A percentile compares a stretch with the other conserved stretches of the same genome.
phyloP scores from a whole-genome alignment of 1,139 yeast species.

The Yamadazyma mexicana region DNA sequence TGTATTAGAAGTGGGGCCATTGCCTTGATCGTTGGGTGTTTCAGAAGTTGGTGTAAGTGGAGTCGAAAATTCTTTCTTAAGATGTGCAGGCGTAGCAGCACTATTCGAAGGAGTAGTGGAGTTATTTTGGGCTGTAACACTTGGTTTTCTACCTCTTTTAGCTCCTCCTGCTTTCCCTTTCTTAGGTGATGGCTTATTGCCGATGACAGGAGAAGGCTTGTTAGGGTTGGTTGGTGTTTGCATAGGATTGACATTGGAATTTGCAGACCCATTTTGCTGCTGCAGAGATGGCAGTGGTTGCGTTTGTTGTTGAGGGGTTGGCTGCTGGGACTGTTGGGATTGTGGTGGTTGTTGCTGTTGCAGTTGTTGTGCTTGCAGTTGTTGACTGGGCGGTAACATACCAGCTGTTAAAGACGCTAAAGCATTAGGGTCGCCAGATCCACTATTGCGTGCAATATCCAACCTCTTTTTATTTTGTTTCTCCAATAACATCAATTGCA shows the following conservation, averaged over 20 bases:
- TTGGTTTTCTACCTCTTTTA: slow-evolving; percentile 38
- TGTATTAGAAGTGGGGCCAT: not conserved
- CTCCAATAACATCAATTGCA: slow-evolving; percentile 70
- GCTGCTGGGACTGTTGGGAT: slow-evolving; percentile 9
- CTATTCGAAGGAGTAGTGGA: slow-evolving; percentile 18
- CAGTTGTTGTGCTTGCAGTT: too few species aligned
- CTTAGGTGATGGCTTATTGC: slow-evolving; percentile 41
- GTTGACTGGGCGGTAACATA: slow-evolving; percentile 24
- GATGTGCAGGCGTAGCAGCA: slow-evolving; percentile 26
- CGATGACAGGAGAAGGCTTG: slow-evolving; percentile 25
- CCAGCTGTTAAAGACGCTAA: slow-evolving; percentile 19
- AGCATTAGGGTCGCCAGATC: slow-evolving; percentile 23
- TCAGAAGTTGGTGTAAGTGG: slow-evolving; percentile 49
- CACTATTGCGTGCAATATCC: slow-evolving; percentile 47
- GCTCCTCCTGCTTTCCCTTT: slow-evolving; percentile 30
- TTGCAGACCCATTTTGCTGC: not conserved
- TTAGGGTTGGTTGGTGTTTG: slow-evolving; percentile 12
- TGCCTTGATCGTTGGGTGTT: slow-evolving; percentile 23
- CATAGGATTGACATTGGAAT: slow-evolving; percentile 2
- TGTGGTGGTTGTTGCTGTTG: slow-evolving; percentile 12
- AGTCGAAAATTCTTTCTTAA: slow-evolving; percentile 38
- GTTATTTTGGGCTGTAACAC: slow-evolving; percentile 20
- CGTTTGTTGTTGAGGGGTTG: slow-evolving; percentile 3
- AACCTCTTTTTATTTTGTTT: slow-evolving; percentile 68
- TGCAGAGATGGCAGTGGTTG: slow-evolving; percentile 1